phyloP scores from a whole-genome alignment of 371 early-diverging fungal genomes.

The Paraphysoderma sedebokerense region DNA sequence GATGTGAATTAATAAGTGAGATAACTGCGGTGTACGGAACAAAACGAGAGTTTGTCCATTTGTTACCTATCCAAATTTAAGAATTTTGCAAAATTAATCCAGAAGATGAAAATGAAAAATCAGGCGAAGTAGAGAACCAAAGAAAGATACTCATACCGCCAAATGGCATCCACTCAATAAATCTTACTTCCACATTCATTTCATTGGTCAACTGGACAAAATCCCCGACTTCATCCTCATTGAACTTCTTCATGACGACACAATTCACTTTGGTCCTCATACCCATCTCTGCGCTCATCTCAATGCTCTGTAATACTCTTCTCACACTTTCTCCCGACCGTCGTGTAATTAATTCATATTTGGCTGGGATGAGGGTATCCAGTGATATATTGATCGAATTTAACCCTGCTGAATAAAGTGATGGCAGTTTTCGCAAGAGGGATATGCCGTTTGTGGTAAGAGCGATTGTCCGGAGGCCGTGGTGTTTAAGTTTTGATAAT shows the following conservation, averaged over 20 bases:
- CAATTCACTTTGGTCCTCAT: constrained; percentile 68
- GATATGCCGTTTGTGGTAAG: constrained; percentile 92
- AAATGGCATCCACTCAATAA: constrained; percentile 96
- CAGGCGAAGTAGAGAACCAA: not conserved
- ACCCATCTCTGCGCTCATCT: constrained; percentile 39
- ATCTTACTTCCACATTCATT: constrained; percentile 55
- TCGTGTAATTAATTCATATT: constrained; percentile 78
- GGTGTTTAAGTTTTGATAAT: constrained; percentile 41
- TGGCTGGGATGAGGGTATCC: constrained; percentile 69
- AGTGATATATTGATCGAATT: constrained; percentile 74
- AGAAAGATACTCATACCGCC: constrained; percentile 41
- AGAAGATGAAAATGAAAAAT: too few species aligned
- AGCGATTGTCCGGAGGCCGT: constrained; percentile 59
- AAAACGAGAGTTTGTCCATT: not conserved
- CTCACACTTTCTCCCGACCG: constrained; percentile 60
- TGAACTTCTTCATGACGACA: constrained; percentile 72
- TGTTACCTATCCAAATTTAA: not conserved
- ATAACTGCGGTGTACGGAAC: not conserved
- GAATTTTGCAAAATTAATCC: not conserved
- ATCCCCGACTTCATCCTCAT: constrained; percentile 61
- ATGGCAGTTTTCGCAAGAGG: constrained; percentile 57
- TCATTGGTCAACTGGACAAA: constrained; percentile 70
- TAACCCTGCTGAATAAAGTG: constrained; percentile 50
- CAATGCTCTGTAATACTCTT: constrained; percentile 51
- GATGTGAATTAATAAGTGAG: not conserved